Conservation (phyloP, 306 rosid species). For the Fagus sylvatica region DNA sequence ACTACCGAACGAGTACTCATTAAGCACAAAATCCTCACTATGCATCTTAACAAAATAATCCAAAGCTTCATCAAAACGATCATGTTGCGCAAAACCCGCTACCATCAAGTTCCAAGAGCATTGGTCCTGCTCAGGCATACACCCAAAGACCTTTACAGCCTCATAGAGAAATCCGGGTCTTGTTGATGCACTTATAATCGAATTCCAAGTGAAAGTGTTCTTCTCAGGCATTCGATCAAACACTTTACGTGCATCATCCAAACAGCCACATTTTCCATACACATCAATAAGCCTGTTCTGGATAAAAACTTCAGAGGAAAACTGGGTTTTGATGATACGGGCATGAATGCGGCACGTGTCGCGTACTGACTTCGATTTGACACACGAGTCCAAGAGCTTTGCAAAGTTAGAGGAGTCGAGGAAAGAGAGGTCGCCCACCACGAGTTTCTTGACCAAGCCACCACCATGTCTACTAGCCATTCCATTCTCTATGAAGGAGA, state of each 20-base stretch:
- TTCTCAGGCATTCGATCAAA: constrained; percentile 43
- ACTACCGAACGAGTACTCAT: constrained; percentile 53
- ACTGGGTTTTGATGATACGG: constrained; percentile 44
- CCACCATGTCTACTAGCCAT: constrained; percentile 34
- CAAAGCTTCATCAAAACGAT: constrained; percentile 44
- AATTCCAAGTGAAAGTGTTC: constrained; percentile 52
- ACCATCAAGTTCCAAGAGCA: constrained; percentile 63
- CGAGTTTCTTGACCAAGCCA: constrained; percentile 28
- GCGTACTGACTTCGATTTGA: constrained; percentile 29
- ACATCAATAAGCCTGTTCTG: constrained; percentile 48
- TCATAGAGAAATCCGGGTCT: constrained; percentile 42
- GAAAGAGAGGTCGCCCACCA: constrained; percentile 44
- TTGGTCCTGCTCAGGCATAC: constrained; percentile 49
- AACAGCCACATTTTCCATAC: constrained; percentile 42
- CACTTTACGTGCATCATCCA: constrained; percentile 39
- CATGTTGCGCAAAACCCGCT: constrained; percentile 44
- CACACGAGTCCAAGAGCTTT: constrained; percentile 48
- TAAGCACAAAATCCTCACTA: constrained; percentile 42
- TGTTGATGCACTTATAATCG: constrained; percentile 35
- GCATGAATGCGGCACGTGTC: constrained; percentile 39
- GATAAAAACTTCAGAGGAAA: constrained; percentile 41
- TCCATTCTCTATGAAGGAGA: constrained; percentile 21
- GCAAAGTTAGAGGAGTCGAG: constrained; percentile 40
- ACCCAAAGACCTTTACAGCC: constrained; percentile 42
- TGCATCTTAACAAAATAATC: constrained; percentile 44